Percentiles rank a stretch among this genome's conserved stretches.
Evolutionary conservation across 805 yeast species (phyloP).

Genomic region (Monosporozyma servazzii): DNA sequence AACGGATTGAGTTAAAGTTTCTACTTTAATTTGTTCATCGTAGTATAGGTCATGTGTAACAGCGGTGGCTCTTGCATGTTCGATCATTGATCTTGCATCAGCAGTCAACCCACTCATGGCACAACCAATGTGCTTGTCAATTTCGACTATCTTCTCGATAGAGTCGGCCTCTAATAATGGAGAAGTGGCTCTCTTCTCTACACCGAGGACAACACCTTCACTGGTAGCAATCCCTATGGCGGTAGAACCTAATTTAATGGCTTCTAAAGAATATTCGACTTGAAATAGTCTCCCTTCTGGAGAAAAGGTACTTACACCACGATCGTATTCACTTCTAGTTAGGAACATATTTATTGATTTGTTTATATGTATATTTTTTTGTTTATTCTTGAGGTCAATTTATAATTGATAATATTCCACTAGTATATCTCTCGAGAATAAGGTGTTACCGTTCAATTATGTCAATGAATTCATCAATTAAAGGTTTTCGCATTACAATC

Average conservation of each 20-base stretch:
- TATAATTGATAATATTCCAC: no score
- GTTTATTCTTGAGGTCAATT: background rate
- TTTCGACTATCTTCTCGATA: conserved; percentile 91
- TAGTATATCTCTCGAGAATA: no score
- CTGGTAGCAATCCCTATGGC: conserved; percentile 95
- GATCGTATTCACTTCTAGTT: conserved; percentile 98
- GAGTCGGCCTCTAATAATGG: conserved; percentile 83
- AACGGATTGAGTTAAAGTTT: conserved; percentile 89
- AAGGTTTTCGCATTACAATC: background rate
- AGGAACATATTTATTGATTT: conserved; percentile 60
- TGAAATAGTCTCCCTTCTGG: conserved; percentile 98
- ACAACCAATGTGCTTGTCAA: conserved; percentile 90
- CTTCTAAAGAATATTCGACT: conserved; percentile 95
- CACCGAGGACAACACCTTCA: conserved; percentile 93
- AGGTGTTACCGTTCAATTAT: no score
- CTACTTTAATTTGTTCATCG: conserved; percentile 87
- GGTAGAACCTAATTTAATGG: conserved; percentile 83
- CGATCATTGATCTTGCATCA: conserved; percentile 97
- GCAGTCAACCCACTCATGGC: conserved; percentile 99
- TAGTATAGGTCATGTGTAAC: conserved; percentile 84
- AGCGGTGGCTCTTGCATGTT: conserved; percentile 88
- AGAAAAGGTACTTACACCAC: conserved; percentile 97
- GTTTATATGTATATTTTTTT: background rate
- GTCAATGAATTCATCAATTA: no score
- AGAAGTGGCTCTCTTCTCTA: conserved; percentile 94